Conservation (phyloP, 306 rosid genomes). For the Cyamopsis tetragonoloba region DNA sequence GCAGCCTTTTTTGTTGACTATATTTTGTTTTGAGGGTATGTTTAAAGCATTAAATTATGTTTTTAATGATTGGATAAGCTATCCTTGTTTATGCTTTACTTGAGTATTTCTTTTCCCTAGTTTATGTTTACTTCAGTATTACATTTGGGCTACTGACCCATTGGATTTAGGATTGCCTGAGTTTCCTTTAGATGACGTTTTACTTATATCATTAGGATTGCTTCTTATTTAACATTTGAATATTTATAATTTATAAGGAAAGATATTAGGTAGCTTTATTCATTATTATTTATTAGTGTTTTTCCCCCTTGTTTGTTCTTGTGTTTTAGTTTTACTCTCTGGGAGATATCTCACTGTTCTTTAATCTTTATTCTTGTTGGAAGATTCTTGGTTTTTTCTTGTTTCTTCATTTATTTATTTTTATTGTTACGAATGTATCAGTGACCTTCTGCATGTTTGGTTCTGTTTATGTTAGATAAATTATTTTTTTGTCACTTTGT, state of each 20-base stretch:
- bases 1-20: not conserved
- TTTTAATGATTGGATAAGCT: conserved; percentile 1
- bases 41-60: not conserved
- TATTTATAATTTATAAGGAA: not conserved
- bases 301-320: not conserved
- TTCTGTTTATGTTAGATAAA: too few species aligned
- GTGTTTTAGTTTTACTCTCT: not conserved
- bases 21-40: conserved; percentile 3
- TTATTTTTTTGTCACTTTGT: too few species aligned
- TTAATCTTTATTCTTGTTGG: not conserved
- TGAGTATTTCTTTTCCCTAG: too few species aligned
- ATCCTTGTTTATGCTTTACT: too few species aligned
- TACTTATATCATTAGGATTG: not conserved
- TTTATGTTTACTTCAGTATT: not conserved
- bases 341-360: not conserved
- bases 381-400: not conserved
- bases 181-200: not conserved
- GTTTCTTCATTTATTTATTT: not conserved
- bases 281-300: not conserved
- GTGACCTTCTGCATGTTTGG: too few species aligned
- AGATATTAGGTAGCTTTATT: not conserved
- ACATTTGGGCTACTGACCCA: not conserved
- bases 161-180: not conserved
- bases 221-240: not conserved
- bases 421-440: not conserved